Base-by-base conservation (phyloP, 805 yeast species). In the Cyberlindnera mrakii region DNA sequence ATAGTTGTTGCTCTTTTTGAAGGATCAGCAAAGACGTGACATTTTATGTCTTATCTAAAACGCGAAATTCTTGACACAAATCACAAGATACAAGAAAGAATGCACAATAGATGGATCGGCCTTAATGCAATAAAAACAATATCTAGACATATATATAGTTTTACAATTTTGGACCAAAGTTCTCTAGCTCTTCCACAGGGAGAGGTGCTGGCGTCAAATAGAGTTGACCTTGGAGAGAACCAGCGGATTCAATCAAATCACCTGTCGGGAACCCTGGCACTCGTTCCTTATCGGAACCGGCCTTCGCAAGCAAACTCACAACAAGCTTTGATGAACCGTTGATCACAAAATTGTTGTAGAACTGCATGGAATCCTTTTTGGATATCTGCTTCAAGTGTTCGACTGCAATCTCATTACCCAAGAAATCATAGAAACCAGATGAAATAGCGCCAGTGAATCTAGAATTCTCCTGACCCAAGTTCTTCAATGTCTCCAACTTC, bases 361-460 rank as follows among this genome's bases (percentile, higher is more conserved):
- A 80, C 1, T 70, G 68, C 23, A 77, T 51, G 31, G 89, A 65
- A 25, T 89, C 84, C 2, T 64, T 60, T 55, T 80, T 75, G 25
- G 80, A 68, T 41, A 88, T 60, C 3, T 55, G 55, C 40, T 74
- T 71, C 42, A 88, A 70, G 4, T 75, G 47, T 35, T 71, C 70
- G 6, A 85, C 88, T 45, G 81, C 82, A 37, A 68, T 64, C 32
- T 69, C 75, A 45, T 78, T 70, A 42, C 75, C 71, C 31, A 70
- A 63, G 64, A 88, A 91, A 59, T 91, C 87, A 57, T 84, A 90
- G 62, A 70, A 84, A 6, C 96, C 96, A 44, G 78, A 71, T 27
- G 77, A 75, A 44, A 93, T 83, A 13, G 78, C 71, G 42, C 74
- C 69, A 77, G 88, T 80, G 60, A 77, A 82, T 53, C 81, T 68